Evolutionary conservation across 2,329 filamentous ascomycete genomes (phyloP).

Genomic region (Aspergillus neotritici): DNA sequence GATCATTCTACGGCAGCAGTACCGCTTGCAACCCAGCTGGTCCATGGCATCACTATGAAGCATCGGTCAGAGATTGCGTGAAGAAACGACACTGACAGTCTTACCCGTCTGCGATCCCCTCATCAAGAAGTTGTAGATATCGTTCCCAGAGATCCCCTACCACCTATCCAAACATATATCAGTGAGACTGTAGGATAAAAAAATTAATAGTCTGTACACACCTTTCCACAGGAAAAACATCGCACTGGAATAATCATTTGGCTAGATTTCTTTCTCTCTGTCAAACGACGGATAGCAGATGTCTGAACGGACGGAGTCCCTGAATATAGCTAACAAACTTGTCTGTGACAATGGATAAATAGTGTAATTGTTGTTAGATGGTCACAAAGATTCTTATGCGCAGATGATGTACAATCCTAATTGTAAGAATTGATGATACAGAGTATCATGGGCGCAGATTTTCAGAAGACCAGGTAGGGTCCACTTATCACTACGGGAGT

Average conservation of each 20-base stretch:
- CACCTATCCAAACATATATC: conserved; percentile 55
- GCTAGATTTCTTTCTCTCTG: background rate
- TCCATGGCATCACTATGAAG: conserved; percentile 82
- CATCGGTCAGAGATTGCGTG: conserved; percentile 8
- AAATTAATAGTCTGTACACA: conserved; percentile 37
- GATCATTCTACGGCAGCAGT: conserved; percentile 98
- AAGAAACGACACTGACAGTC: conserved; percentile 23
- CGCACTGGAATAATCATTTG: conserved; percentile 96
- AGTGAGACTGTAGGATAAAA: conserved; percentile 4
- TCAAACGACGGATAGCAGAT: too few species aligned
- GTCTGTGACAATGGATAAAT: too few species aligned
- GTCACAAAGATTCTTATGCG: too few species aligned
- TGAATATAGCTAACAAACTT: too few species aligned
- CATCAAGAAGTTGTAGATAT: conserved; percentile 82
- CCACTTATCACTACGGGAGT: too few species aligned
- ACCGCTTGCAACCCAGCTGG: conserved; percentile 83
- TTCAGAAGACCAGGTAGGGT: too few species aligned
- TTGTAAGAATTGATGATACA: too few species aligned
- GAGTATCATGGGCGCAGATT: too few species aligned
- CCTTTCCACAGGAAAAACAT: conserved; percentile 99
- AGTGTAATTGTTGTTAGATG: too few species aligned
- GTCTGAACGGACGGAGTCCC: too few species aligned
- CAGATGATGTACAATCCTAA: too few species aligned
- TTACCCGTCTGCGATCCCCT: conserved; percentile 68
- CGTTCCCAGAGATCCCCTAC: conserved; percentile 96